Conservation (phyloP, 441 rosid species). For the Sinapis alba region DNA sequence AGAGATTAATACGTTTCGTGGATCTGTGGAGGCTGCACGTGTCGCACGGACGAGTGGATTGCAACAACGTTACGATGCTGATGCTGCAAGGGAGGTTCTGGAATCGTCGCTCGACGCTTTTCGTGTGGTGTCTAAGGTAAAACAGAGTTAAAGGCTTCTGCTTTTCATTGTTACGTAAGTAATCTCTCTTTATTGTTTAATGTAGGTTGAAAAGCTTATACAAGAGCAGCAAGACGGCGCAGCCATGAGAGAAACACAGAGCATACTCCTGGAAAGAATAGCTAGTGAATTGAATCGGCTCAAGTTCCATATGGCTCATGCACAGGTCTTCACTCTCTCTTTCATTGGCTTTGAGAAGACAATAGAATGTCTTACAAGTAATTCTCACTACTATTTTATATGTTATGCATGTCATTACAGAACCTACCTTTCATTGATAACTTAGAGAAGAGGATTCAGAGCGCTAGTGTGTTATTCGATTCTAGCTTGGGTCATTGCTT, state of each 20-base stretch:
- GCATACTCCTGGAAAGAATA: slow-evolving; percentile 96
- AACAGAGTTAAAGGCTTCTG: background rate
- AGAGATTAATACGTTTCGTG: slow-evolving; percentile 77
- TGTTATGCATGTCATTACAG: too few species aligned
- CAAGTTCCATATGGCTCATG: slow-evolving; percentile 84
- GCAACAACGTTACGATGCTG: slow-evolving; percentile 87
- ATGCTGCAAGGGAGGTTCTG: slow-evolving; percentile 77
- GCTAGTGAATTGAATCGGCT: slow-evolving; percentile 98
- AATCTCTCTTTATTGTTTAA: too few species aligned
- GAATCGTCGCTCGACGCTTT: slow-evolving; percentile 83
- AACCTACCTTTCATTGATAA: too few species aligned
- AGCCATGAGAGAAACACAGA: slow-evolving; percentile 85
- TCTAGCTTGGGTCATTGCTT: too few species aligned
- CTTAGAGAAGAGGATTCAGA: too few species aligned
- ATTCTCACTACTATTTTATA: too few species aligned
- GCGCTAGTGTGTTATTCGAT: too few species aligned
- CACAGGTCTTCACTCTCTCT: slow-evolving; percentile 64
- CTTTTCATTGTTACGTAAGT: background rate
- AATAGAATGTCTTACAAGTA: background rate
- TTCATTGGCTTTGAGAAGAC: background rate
- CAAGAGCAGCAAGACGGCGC: slow-evolving; percentile 80
- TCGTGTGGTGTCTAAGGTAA: slow-evolving; percentile 92
- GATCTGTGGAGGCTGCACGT: slow-evolving; percentile 64
- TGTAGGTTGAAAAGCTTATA: slow-evolving; percentile 96
- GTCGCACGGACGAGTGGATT: slow-evolving; percentile 68